These are phyloP conservation scores for Aspergillus neotritici DNA, from an alignment of 2,329 filamentous ascomycete species.

Conservation along the genomic window DNA sequence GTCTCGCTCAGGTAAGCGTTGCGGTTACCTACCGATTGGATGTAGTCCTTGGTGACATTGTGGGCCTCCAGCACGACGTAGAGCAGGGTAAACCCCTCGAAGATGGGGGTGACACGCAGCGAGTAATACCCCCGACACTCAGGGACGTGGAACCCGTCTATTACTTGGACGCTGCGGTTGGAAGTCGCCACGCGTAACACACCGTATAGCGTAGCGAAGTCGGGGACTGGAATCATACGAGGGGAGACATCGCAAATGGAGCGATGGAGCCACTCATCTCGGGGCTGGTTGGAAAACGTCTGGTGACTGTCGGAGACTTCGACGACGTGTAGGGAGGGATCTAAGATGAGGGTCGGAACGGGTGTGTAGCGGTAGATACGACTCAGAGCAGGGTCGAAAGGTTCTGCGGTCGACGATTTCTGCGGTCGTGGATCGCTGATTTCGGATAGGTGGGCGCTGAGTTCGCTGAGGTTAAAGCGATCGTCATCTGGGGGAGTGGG, in stretches of 20 bases:
- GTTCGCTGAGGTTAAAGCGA: neutral
- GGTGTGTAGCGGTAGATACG: conserved; percentile 30
- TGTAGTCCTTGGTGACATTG: conserved; percentile 30
- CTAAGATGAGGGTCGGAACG: conserved; percentile 35
- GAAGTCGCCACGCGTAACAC: conserved; percentile 35
- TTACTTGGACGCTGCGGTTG: conserved; percentile 30
- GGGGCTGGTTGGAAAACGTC: conserved; percentile 25
- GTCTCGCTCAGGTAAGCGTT: conserved; percentile 48
- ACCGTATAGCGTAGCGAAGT: conserved; percentile 32
- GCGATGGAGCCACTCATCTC: conserved; percentile 32
- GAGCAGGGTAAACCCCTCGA: conserved; percentile 34
- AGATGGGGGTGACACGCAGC: conserved; percentile 41
- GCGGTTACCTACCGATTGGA: conserved; percentile 27
- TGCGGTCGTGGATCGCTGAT: too few species aligned
- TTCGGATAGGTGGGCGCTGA: too few species aligned
- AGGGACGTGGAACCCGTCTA: conserved; percentile 25
- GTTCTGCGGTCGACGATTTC: neutral
- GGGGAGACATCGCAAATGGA: conserved; percentile 39
- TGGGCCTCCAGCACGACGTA: conserved; percentile 42
- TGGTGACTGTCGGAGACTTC: conserved; percentile 44
- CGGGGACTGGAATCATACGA: conserved; percentile 29
- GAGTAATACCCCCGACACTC: conserved; percentile 14
- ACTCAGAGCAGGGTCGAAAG: conserved; percentile 10
- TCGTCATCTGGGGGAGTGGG: conserved; percentile 23
- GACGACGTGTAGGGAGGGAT: conserved; percentile 32